Evolutionary conservation across 1,139 yeast species (phyloP), one percentile per base, ranked within the genome.

Genomic region (Zygoascus hellenicus): DNA sequence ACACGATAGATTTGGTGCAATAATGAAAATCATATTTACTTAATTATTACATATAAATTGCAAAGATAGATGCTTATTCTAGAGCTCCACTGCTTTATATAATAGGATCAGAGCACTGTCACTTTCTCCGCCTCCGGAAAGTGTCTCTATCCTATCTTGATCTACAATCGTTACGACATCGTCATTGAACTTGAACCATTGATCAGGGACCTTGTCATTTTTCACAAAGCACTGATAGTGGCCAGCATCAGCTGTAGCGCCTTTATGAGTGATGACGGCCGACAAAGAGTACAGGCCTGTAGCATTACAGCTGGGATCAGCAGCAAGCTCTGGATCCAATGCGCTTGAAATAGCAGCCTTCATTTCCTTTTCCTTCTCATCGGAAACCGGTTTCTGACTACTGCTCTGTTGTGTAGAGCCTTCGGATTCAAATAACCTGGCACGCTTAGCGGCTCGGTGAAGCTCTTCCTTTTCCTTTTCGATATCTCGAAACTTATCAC

Each of bases 121-220:
- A 58, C 95, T 82, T 69, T 94, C 98, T 52, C 98, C 97, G 46
- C 99, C 99, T 42, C 98, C 99, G 7, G 97, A 86, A 54, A 94
- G 75, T 48, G 77, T 69, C 63, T 88, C 96, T 53, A 92, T 80
- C 62, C 79, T 87, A 47, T 88, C 94, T 61, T 80, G 85, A 51
- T 75, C 77, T 13, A 90, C 89, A 36, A 75, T 69, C 9, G 81
- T 71, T n/a, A 94, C 96, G 63, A 84, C 83, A 66, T 90, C 96
- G 65, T 92, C 99, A 64, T 92, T 89, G 68, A 88, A 94, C 62
- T 82, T 83, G 83, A 87, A 92, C 99, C 99, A 92, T 56, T 74
- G 76, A 45, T 62, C 63, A 39, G 82, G 79, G 37, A 85, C 94
- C 42, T 69, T 69, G 47, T 76, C 78, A 64, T 87, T 90, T 58